Percentiles rank a stretch among this genome's conserved stretches.
phyloP scores from a whole-genome alignment of 2,329 filamentous ascomycete genomes.

The Cercospora sesami region DNA sequence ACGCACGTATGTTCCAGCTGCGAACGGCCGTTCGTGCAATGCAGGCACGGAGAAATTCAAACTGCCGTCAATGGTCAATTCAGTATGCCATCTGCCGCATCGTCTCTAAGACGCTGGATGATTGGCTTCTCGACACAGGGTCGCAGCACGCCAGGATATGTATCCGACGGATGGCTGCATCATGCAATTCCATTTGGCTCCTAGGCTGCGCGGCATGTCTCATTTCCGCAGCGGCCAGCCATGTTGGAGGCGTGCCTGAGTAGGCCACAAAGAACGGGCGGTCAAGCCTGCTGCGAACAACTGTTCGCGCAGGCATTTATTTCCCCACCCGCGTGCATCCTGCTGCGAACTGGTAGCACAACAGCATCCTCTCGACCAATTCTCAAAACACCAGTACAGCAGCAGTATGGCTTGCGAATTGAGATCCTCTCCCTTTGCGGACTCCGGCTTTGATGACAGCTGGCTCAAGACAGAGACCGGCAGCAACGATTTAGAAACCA shows the following conservation, averaged over 20 bases:
- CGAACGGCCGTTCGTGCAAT: conserved; percentile 15
- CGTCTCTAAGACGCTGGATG: background rate
- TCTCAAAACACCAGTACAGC: conserved; percentile 1
- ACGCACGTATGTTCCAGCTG: conserved; percentile 5
- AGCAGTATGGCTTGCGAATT: conserved; percentile 27
- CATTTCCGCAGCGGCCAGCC: conserved; percentile 23
- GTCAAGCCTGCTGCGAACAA: conserved; percentile 31
- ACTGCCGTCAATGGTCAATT: background rate
- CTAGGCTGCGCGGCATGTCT: conserved; percentile 21
- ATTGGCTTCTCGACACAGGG: conserved; percentile 18
- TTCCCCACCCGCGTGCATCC: conserved; percentile 9
- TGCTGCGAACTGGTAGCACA: conserved; percentile 26
- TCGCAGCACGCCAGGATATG: conserved; percentile 2
- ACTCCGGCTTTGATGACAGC: conserved; percentile 18
- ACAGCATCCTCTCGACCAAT: conserved; percentile 5
- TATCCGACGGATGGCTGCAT: conserved; percentile 22
- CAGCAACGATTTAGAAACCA: conserved; percentile 18
- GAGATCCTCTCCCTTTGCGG: conserved; percentile 22
- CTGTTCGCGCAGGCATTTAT: conserved; percentile 24
- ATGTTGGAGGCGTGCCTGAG: background rate
- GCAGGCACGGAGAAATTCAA: background rate
- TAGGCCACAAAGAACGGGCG: conserved; percentile 23
- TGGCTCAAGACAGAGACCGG: conserved; percentile 17
- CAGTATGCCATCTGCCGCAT: background rate
- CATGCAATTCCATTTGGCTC: background rate